Conservation (phyloP, 2,329 filamentous ascomycete species). For the Colletotrichum costaricense region DNA sequence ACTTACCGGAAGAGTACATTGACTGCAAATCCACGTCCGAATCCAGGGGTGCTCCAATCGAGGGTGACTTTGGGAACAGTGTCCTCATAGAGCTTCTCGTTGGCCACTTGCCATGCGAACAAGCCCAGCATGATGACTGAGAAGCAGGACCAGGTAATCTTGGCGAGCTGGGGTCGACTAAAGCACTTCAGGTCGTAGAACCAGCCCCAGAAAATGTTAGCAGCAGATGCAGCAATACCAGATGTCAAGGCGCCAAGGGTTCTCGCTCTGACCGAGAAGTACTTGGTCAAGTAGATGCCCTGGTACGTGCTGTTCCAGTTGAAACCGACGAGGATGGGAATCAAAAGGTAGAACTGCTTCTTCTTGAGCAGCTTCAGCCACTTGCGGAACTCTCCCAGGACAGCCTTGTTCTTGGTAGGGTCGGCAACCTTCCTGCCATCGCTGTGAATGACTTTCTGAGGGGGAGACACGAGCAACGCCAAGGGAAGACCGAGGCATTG, state of each 20-base stretch:
- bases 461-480: slow-evolving; percentile 56
- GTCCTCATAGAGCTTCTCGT: slow-evolving; percentile 57
- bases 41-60: slow-evolving; percentile 57
- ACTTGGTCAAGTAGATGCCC: slow-evolving; percentile 63
- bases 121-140: slow-evolving; percentile 53
- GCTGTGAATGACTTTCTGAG: slow-evolving; percentile 55
- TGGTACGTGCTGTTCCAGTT: slow-evolving; percentile 63
- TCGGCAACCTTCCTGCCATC: slow-evolving; percentile 46
- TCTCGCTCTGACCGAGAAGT: slow-evolving; percentile 62
- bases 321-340: slow-evolving; percentile 61
- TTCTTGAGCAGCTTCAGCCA: slow-evolving; percentile 52
- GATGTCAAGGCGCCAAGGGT: slow-evolving; percentile 58
- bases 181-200: slow-evolving; percentile 57
- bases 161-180: slow-evolving; percentile 54
- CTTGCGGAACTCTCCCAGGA: slow-evolving; percentile 50
- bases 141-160: slow-evolving; percentile 54
- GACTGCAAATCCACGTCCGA: slow-evolving; percentile 58
- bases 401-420: slow-evolving; percentile 49
- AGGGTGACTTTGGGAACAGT: slow-evolving; percentile 51
- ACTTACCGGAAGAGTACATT: slow-evolving; percentile 58
- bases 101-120: slow-evolving; percentile 60
- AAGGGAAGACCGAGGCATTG: slow-evolving; percentile 59
- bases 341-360: slow-evolving; percentile 58
- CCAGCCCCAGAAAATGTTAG: slow-evolving; percentile 62
- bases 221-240: slow-evolving; percentile 55